A percentile compares a stretch with the other conserved stretches of the same genome.
Evolutionary conservation across 306 rosid species (phyloP).

Genomic region (Quercus variabilis): DNA sequence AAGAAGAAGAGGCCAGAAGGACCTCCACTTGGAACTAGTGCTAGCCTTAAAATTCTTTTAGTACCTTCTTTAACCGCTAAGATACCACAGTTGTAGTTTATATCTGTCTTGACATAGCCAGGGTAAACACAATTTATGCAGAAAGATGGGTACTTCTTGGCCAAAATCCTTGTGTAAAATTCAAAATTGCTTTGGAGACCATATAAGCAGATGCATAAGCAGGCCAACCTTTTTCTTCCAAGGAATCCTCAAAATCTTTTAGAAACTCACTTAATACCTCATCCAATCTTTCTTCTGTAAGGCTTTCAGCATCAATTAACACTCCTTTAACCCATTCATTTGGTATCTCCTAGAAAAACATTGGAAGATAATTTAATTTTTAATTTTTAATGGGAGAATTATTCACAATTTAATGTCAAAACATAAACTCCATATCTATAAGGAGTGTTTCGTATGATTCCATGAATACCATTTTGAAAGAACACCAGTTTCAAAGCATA

Average conservation of each 20-base stretch:
- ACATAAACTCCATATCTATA: not conserved
- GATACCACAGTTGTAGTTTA: not conserved
- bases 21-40: not conserved
- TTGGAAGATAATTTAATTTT: not conserved
- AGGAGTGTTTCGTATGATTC: not conserved
- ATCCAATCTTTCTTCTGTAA: conserved; percentile 9
- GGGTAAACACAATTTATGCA: not conserved
- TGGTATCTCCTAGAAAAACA: not conserved
- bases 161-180: conserved; percentile 12
- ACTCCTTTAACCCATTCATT: conserved; percentile 5
- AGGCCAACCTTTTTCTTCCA: not conserved
- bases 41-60: not conserved
- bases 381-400: not conserved
- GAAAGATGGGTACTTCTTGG: not conserved
- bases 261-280: not conserved
- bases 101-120: not conserved
- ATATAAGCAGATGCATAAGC: not conserved
- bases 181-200: conserved; percentile 9
- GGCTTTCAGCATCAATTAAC: not conserved
- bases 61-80: not conserved
- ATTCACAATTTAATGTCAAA: not conserved
- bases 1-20: conserved; percentile 3
- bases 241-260: conserved; percentile 1
- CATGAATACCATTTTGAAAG: too few relatives aligned
- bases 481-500: too few relatives aligned